A percentile compares a stretch with the other conserved stretches of the same genome.
These are phyloP conservation scores for Raphanus raphanistrum DNA, from an alignment of 345 rosid species.

Conservation along the genomic window DNA sequence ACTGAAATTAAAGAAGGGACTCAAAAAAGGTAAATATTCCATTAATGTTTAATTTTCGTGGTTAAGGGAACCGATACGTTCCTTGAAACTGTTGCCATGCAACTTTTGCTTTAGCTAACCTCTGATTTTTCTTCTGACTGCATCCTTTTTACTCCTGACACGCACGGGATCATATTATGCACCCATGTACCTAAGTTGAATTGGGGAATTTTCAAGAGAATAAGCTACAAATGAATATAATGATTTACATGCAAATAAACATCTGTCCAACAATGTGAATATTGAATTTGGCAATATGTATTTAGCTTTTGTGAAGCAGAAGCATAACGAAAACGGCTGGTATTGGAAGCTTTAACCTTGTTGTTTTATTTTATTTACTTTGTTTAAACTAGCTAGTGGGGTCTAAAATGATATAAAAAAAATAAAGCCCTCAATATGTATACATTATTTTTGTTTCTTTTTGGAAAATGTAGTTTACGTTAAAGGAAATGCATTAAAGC, in stretches of 20 bases:
- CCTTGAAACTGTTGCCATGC: constrained; percentile 53
- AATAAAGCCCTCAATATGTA: constrained; percentile 16
- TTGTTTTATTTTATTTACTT: not conserved
- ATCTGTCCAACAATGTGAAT: not conserved
- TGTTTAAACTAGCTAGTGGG: constrained; percentile 16
- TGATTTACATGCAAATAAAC: not conserved
- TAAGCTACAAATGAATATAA: not conserved
- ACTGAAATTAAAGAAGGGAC: constrained; percentile 14
- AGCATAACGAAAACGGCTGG: constrained; percentile 30
- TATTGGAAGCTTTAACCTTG: constrained; percentile 21
- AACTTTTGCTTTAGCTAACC: constrained; percentile 46
- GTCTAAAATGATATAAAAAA: constrained; percentile 10
- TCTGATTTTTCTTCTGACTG: constrained; percentile 1
- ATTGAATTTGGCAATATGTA: not conserved
- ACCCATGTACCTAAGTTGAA: not conserved
- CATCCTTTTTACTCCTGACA: constrained; percentile 37
- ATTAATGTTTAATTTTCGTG: not conserved
- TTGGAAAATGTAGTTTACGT: constrained; percentile 13
- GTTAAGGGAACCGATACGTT: constrained; percentile 42
- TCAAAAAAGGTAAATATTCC: not conserved
- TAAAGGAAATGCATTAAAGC: constrained; percentile 46
- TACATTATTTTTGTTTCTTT: constrained; percentile 21
- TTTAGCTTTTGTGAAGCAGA: constrained; percentile 30
- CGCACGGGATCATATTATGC: constrained; percentile 44
- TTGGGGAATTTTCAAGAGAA: not conserved